Base-by-base conservation (phyloP, 768 basidiomycete species). In the Lactarius indigo region DNA sequence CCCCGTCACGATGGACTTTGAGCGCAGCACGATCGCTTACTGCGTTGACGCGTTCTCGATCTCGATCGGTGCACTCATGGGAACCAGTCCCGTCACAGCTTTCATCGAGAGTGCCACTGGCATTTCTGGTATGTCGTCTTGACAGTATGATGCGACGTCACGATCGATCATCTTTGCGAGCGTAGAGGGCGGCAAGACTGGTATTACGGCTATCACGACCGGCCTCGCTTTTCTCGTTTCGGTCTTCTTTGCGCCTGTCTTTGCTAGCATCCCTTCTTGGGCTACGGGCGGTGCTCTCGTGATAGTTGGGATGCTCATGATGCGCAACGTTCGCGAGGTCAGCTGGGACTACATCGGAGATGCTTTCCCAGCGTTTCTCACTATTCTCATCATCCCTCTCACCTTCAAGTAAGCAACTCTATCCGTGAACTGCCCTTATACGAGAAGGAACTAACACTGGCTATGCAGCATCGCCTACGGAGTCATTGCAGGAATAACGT, bases 311-410 rank as follows among this genome's bases (percentile, higher is more conserved):
- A 89, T 88, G 18, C 80, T 93, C 72, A 94, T 94, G 92, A 90
- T 92, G 76, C 84, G 89, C 57, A 89, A 87, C 71, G 90, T 91
- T n/a, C 82, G 86, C 39, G 91, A 92, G 56, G 88, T 95, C 76
- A 95, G 94, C 76, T 95, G 92, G 92, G 82, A 88, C 72, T 95
- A 93, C 74, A 82, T 91, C 26, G 92, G 92, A 9, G 92, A 94
- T 72, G 84, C 89, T 20, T 84, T 94, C 0, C 92, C 92, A 15
- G 91, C 92, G 0, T 94, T 95, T 81, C 76, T 95, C 57, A 90
- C 89, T 0, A 78, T 95, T 64, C 81, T 94, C 57, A 83, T 91
- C 61, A 94, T 94, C 66, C 90, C 90, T 12, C 76, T 91, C 26
- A 85, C 88, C 17, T 90, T 86, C 82, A 92, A 92, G 89, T 90